A percentile compares a stretch with the other conserved stretches of the same genome.
Evolutionary conservation across 1,139 yeast species (phyloP).

Genomic region (Candida tunisiensis): DNA sequence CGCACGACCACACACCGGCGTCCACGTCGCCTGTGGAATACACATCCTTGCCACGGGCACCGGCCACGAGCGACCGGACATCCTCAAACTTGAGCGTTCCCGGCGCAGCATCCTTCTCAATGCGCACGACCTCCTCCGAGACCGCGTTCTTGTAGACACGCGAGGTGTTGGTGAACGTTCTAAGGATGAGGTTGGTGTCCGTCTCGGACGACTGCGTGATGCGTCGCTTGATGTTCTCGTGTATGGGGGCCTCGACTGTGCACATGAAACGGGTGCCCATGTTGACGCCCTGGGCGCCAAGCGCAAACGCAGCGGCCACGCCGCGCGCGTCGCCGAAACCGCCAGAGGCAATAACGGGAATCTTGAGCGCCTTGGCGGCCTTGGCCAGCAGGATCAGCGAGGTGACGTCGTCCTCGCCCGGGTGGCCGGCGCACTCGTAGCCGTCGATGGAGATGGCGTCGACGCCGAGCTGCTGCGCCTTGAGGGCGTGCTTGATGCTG

Average conservation of each 20-base stretch:
- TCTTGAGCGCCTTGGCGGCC: constrained; percentile 13
- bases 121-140: constrained; percentile 13
- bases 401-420: constrained; percentile 20
- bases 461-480: constrained; percentile 18
- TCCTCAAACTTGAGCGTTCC: constrained; percentile 12
- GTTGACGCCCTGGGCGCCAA: constrained; percentile 19
- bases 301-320: constrained; percentile 19
- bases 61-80: constrained; percentile 15
- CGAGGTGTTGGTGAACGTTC: constrained; percentile 17
- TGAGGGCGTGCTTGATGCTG: constrained; percentile 15
- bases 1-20: constrained; percentile 20
- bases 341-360: constrained; percentile 20
- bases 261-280: constrained; percentile 21
- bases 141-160: constrained; percentile 17
- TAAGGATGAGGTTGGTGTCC: constrained; percentile 16
- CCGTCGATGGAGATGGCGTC: constrained; percentile 21
- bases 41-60: constrained; percentile 15
- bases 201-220: constrained; percentile 17
- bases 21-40: constrained; percentile 17
- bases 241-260: constrained; percentile 19
- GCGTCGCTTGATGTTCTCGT: constrained; percentile 15
- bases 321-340: constrained; percentile 21
- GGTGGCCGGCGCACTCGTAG: constrained; percentile 22
- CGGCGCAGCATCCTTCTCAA: constrained; percentile 10
- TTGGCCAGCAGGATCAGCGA: constrained; percentile 15